phyloP scores from a whole-genome alignment of 2,329 filamentous ascomycete species.

The Fusarium sp. region DNA sequence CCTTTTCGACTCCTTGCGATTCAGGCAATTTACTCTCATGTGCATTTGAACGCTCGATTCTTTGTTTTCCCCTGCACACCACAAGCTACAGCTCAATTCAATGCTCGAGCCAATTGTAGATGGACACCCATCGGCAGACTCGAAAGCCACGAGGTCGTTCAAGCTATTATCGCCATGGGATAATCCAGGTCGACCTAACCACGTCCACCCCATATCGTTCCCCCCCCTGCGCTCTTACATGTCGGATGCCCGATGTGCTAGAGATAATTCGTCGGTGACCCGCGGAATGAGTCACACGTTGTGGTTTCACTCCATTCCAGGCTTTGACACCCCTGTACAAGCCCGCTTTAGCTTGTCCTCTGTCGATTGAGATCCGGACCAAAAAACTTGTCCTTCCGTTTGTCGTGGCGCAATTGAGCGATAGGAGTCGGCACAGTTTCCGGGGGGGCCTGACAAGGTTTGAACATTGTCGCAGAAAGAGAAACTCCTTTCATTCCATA shows the following conservation, averaged over 20 bases:
- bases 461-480: neutral
- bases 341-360: slow-evolving; percentile 33
- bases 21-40: slow-evolving; percentile 16
- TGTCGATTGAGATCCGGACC: slow-evolving; percentile 23
- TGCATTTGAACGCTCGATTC: neutral
- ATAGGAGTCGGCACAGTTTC: slow-evolving; percentile 3
- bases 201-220: neutral
- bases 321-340: slow-evolving; percentile 36
- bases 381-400: slow-evolving; percentile 31
- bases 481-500: slow-evolving; percentile 1
- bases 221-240: slow-evolving; percentile 30
- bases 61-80: slow-evolving; percentile 1
- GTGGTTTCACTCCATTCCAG: slow-evolving; percentile 43
- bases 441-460: neutral
- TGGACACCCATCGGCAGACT: neutral
- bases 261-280: slow-evolving; percentile 37
- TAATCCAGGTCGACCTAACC: slow-evolving; percentile 23
- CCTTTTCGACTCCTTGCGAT: slow-evolving; percentile 35
- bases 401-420: slow-evolving; percentile 30
- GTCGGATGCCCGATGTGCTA: slow-evolving; percentile 30
- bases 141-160: slow-evolving; percentile 28
- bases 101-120: slow-evolving; percentile 16
- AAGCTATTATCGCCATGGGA: slow-evolving; percentile 15
- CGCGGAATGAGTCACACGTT: slow-evolving; percentile 43
- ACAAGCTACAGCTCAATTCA: slow-evolving; percentile 19